These are phyloP conservation scores for Royoungia palumana DNA, from an alignment of 768 basidiomycete genomes.

Conservation along the genomic window DNA sequence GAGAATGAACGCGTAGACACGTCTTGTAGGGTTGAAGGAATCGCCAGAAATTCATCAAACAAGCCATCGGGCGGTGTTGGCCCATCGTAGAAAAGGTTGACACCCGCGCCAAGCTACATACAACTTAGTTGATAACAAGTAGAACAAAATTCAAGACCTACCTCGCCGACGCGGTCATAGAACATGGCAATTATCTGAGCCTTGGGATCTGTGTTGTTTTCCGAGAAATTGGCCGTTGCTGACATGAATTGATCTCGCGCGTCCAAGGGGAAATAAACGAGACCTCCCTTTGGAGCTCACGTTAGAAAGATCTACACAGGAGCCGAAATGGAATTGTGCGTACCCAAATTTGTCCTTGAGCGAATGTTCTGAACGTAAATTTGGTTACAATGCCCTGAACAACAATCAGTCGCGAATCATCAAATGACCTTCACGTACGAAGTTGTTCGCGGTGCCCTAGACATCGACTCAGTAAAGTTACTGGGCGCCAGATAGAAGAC, in stretches of 20 bases:
- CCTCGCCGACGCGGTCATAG: slow-evolving; percentile 18
- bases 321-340: slow-evolving; percentile 7
- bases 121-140: neutral
- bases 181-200: slow-evolving; percentile 40
- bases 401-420: neutral
- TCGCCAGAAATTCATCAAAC: slow-evolving; percentile 26
- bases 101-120: slow-evolving; percentile 15
- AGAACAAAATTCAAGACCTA: too few relatives aligned
- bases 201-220: slow-evolving; percentile 12
- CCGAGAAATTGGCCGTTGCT: slow-evolving; percentile 12
- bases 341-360: slow-evolving; percentile 59
- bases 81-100: slow-evolving; percentile 54
- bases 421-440: slow-evolving; percentile 26
- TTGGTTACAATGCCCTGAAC: slow-evolving; percentile 52
- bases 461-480: neutral
- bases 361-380: slow-evolving; percentile 49
- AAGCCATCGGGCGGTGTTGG: slow-evolving; percentile 24
- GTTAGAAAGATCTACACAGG: neutral
- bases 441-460: slow-evolving; percentile 61
- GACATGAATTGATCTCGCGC: slow-evolving; percentile 1
- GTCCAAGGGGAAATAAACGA: slow-evolving; percentile 29
- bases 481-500: neutral
- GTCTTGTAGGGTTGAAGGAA: slow-evolving; percentile 3
- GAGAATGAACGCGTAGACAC: slow-evolving; percentile 14
- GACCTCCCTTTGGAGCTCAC: slow-evolving; percentile 40